Evolutionary conservation across 176 grass and related monocot species (phyloP).

Genomic region (Musa beccarii): DNA sequence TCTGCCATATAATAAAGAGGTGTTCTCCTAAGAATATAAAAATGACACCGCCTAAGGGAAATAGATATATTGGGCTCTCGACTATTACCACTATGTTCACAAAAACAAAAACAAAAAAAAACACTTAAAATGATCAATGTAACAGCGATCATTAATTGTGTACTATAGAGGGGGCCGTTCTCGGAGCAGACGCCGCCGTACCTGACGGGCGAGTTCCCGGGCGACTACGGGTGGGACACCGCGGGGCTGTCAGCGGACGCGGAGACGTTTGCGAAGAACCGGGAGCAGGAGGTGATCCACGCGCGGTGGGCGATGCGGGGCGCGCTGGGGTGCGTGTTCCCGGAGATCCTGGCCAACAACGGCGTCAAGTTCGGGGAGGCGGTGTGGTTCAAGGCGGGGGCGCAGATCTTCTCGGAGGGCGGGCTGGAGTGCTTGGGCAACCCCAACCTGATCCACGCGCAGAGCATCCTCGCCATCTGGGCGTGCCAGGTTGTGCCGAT

Average conservation of each 20-base stretch:
- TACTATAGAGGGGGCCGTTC: neutral
- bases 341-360: constrained; percentile 51
- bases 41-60: too few species aligned
- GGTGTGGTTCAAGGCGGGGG: constrained; percentile 65
- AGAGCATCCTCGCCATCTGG: constrained; percentile 77
- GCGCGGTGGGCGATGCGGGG: constrained; percentile 60
- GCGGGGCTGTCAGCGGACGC: constrained; percentile 10
- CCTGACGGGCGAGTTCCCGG: constrained; percentile 16
- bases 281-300: constrained; percentile 43
- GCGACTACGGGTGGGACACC: constrained; percentile 18
- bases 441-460: constrained; percentile 63
- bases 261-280: constrained; percentile 21
- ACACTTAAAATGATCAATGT: too few species aligned
- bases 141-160: too few species aligned
- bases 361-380: constrained; percentile 74
- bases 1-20: too few species aligned
- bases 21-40: too few species aligned
- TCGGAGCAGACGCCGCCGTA: constrained; percentile 6
- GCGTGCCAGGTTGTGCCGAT: constrained; percentile 54
- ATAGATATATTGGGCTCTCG: too few species aligned
- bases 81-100: too few species aligned
- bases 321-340: constrained; percentile 51
- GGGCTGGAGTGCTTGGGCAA: constrained; percentile 61
- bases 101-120: too few species aligned
- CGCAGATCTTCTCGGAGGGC: constrained; percentile 67